Percentiles rank a stretch among this genome's conserved stretches.
Evolutionary conservation across 2,329 filamentous ascomycete genomes (phyloP).

Genomic region (Trichoderma sp.): DNA sequence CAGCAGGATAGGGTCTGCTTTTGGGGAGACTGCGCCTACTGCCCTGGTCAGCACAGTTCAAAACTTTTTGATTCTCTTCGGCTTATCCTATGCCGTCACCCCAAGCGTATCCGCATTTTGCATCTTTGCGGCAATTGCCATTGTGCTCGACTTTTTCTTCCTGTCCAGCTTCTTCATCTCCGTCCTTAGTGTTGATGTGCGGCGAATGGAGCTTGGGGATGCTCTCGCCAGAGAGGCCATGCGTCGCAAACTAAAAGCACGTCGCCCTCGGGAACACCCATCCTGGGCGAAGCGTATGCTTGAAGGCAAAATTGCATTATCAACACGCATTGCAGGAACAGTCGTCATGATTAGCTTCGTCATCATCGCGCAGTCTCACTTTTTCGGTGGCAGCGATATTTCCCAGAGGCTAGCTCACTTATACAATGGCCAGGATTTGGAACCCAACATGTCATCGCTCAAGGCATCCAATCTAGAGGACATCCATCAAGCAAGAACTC

Average conservation of each 20-base stretch:
- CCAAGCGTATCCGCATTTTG: constrained; percentile 73
- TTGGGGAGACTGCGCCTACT: constrained; percentile 69
- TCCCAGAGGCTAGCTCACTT: constrained; percentile 29
- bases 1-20: constrained; percentile 67
- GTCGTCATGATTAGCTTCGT: constrained; percentile 71
- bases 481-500: constrained; percentile 73
- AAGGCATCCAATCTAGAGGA: constrained; percentile 48
- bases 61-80: constrained; percentile 64
- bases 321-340: constrained; percentile 72
- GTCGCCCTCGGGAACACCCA: constrained; percentile 26
- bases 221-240: constrained; percentile 59
- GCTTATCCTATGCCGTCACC: constrained; percentile 64
- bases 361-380: constrained; percentile 73
- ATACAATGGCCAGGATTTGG: constrained; percentile 22
- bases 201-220: constrained; percentile 71
- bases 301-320: constrained; percentile 63
- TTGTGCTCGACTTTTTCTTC: constrained; percentile 75
- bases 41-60: constrained; percentile 66
- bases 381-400: constrained; percentile 60
- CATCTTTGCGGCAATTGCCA: constrained; percentile 70
- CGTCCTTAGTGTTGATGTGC: constrained; percentile 75
- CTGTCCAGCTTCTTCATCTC: constrained; percentile 77
- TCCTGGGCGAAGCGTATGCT: constrained; percentile 60
- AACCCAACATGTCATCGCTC: constrained; percentile 31
- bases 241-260: constrained; percentile 34